Percentiles rank a stretch among this genome's conserved stretches.
Evolutionary conservation across 2,329 filamentous ascomycete species (phyloP).

Genomic region (Pseudogymnoascus sp.): DNA sequence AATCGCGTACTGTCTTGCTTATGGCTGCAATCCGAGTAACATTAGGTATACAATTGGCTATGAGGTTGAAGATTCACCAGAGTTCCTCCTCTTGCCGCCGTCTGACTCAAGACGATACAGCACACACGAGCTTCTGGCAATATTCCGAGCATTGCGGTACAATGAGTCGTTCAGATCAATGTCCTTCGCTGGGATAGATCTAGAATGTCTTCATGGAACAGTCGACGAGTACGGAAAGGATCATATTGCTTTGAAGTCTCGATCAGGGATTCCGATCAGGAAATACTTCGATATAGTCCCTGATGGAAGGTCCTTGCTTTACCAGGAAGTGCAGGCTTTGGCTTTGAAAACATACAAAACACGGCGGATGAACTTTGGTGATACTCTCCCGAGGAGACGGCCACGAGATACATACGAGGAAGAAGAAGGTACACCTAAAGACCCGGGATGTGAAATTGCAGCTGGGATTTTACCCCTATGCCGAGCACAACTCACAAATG

Average conservation of each 20-base stretch:
- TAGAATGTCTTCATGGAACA: slow-evolving; percentile 57
- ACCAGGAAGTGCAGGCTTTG: slow-evolving; percentile 61
- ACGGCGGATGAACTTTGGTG: slow-evolving; percentile 56
- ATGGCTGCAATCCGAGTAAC: slow-evolving; percentile 55
- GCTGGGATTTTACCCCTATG: slow-evolving; percentile 62
- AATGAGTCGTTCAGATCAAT: slow-evolving; percentile 62
- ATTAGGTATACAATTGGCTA: slow-evolving; percentile 56
- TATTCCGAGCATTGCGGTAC: slow-evolving; percentile 62
- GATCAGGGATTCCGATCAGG: slow-evolving; percentile 33
- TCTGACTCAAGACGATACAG: slow-evolving; percentile 47
- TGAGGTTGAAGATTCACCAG: slow-evolving; percentile 57
- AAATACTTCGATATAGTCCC: slow-evolving; percentile 28
- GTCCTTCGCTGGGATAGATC: slow-evolving; percentile 55
- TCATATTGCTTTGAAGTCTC: slow-evolving; percentile 51
- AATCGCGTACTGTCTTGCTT: slow-evolving; percentile 61
- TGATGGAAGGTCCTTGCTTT: slow-evolving; percentile 43
- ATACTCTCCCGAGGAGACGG: slow-evolving; percentile 49
- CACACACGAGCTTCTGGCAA: slow-evolving; percentile 55
- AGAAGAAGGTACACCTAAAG: slow-evolving; percentile 43
- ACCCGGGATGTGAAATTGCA: slow-evolving; percentile 60
- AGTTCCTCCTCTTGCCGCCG: slow-evolving; percentile 55
- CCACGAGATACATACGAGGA: slow-evolving; percentile 34
- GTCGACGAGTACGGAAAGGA: slow-evolving; percentile 53
- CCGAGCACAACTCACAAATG: slow-evolving; percentile 57
- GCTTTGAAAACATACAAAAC: slow-evolving; percentile 57